Percentiles rank a stretch among this genome's conserved stretches.
Conservation (phyloP, 179 eudicot species). For the Spergularia azorica region DNA sequence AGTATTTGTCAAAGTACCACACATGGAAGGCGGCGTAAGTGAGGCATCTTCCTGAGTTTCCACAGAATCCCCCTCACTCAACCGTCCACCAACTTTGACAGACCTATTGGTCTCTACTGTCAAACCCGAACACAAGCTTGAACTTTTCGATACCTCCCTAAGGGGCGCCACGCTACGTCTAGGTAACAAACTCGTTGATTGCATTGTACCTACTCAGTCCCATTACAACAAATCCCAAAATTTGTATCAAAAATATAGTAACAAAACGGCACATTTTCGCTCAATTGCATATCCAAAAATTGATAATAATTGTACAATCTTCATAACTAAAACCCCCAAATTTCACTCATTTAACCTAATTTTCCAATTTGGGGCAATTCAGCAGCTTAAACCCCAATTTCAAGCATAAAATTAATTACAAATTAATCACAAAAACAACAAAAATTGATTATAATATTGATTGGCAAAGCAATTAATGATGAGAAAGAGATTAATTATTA, state of each 20-base stretch:
- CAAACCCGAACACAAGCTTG: conserved; percentile 18
- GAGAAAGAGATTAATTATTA: background rate
- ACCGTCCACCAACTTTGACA: conserved; percentile 17
- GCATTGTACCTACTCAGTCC: conserved; percentile 55
- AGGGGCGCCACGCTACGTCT: conserved; percentile 59
- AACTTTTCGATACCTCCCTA: conserved; percentile 41
- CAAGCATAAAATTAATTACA: background rate
- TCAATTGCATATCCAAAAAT: background rate
- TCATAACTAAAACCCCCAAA: background rate
- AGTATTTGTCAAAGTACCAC: conserved; percentile 50
- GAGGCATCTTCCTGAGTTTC: conserved; percentile 61
- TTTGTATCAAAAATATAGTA: too few relatives aligned
- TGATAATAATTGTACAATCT: background rate
- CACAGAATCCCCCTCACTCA: conserved; percentile 28
- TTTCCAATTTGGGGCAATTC: background rate
- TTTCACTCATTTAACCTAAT: conserved; percentile 3
- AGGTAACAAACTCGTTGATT: conserved; percentile 49
- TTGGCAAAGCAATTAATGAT: background rate
- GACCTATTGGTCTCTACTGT: conserved; percentile 27
- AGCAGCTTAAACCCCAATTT: background rate
- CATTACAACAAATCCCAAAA: background rate
- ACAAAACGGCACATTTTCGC: background rate
- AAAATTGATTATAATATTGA: background rate
- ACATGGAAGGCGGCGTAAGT: conserved; percentile 56
- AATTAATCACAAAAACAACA: background rate